phyloP scores from a whole-genome alignment of 2,329 filamentous ascomycete genomes.

The Shiraia sp. region DNA sequence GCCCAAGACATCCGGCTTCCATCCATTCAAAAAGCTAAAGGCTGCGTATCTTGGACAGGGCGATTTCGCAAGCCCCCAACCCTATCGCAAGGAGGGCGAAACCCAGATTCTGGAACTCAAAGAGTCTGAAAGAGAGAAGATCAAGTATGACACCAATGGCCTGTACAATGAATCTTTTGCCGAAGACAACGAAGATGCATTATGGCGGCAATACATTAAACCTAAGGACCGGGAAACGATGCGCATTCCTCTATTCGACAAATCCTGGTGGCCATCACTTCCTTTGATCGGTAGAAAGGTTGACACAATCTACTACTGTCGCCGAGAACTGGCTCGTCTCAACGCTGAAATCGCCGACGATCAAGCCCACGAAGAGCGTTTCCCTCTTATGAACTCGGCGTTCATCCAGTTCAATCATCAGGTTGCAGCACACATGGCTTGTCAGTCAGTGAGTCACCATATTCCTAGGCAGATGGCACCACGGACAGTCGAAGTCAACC shows the following conservation, averaged over 20 bases:
- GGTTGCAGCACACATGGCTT: slow-evolving; percentile 97
- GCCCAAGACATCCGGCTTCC: slow-evolving; percentile 18
- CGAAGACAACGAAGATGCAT: slow-evolving; percentile 48
- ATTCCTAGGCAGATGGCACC: slow-evolving; percentile 92
- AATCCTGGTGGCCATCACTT: slow-evolving; percentile 75
- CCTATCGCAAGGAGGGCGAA: slow-evolving; percentile 45
- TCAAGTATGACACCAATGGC: slow-evolving; percentile 35
- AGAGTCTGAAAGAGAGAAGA: slow-evolving; percentile 27
- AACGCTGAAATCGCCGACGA: slow-evolving; percentile 93
- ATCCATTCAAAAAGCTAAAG: slow-evolving; percentile 29
- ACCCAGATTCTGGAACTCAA: slow-evolving; percentile 38
- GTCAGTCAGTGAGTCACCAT: slow-evolving; percentile 88
- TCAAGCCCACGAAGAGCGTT: slow-evolving; percentile 81
- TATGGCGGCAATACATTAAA: slow-evolving; percentile 83
- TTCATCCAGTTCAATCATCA: slow-evolving; percentile 99
- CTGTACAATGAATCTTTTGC: slow-evolving; percentile 35
- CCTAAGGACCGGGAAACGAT: slow-evolving; percentile 84
- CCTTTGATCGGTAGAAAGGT: slow-evolving; percentile 85
- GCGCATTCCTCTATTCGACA: slow-evolving; percentile 62
- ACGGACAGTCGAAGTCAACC: slow-evolving; percentile 88
- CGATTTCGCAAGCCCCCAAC: slow-evolving; percentile 51
- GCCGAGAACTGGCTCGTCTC: slow-evolving; percentile 80
- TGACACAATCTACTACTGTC: slow-evolving; percentile 91
- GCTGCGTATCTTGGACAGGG: slow-evolving; percentile 22
- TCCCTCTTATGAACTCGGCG: slow-evolving; percentile 90